phyloP scores from a whole-genome alignment of 805 yeast species.

The Kuraishia capsulata region DNA sequence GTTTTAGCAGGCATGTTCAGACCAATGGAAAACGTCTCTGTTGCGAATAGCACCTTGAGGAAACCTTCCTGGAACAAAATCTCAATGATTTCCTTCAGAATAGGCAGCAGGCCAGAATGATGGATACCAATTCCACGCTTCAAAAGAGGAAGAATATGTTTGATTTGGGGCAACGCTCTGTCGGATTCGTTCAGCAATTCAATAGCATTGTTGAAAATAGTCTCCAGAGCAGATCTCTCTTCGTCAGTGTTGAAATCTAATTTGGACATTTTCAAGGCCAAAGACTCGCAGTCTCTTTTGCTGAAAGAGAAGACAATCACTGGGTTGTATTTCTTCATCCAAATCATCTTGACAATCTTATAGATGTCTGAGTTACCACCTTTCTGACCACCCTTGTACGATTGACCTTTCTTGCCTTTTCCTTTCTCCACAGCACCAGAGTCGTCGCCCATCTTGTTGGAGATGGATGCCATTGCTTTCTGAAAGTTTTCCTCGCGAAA shows the following conservation, averaged over 20 bases:
- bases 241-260: slow-evolving; percentile 90
- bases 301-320: slow-evolving; percentile 98
- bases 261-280: slow-evolving; percentile 93
- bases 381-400: slow-evolving; percentile 79
- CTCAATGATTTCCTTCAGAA: slow-evolving; percentile 90
- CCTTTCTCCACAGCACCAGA: slow-evolving; percentile 49
- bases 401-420: slow-evolving; percentile 69
- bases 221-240: slow-evolving; percentile 84
- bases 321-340: slow-evolving; percentile 93
- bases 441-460: slow-evolving; percentile 78
- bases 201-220: slow-evolving; percentile 87
- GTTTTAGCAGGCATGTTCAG: slow-evolving; percentile 99
- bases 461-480: slow-evolving; percentile 92
- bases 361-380: slow-evolving; percentile 80
- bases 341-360: slow-evolving; percentile 95
- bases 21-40: slow-evolving; percentile 97
- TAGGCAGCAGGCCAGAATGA: slow-evolving; percentile 93
- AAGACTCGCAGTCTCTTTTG: slow-evolving; percentile 91
- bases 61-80: slow-evolving; percentile 95
- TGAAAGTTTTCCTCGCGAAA: slow-evolving; percentile 97
- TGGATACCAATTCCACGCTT: slow-evolving; percentile 98
- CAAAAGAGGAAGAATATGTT: slow-evolving; percentile 79
- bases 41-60: slow-evolving; percentile 89
- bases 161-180: slow-evolving; percentile 88
- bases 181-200: slow-evolving; percentile 83